Evolutionary conservation across 768 basidiomycete genomes (phyloP), one percentile per base, ranked within the genome.

Genomic region (Agaricus blazei): DNA sequence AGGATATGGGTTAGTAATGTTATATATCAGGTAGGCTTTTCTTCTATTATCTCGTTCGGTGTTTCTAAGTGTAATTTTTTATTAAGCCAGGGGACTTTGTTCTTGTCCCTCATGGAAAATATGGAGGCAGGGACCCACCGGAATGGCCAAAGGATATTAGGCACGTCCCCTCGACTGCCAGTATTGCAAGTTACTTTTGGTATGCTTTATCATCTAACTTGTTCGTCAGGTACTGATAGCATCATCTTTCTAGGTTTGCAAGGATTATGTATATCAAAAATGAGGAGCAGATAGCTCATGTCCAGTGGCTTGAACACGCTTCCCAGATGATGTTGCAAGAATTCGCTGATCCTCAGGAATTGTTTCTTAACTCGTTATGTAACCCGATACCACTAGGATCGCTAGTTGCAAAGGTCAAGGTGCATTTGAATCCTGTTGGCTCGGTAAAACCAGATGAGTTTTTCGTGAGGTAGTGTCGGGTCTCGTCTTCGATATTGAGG

Each of bases 251-350:
- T 60, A 90, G 88, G 88, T 90, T 91, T 66, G 88, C 75, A 0
- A 75, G 74, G 60, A 83, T 92, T 26, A 64, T 84, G 0, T 79
- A 74, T 49, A 76, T 90, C 54, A 66, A 76, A 14, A 68, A 72
- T 34, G 67, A 73, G 14, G 56, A 69, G 4, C 67, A 75, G 51
- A 67, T 56, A 1, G 78, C 80, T 0, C 90, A 93, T 65, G 68
- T 88, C 9, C 87, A 83, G 34, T 93, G 88, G 88, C 80, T 87
- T 28, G 79, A 87, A 51, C 90, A 92, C 61, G 80, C 82, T 0
- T 79, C 80, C 0, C 76, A 79, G 52, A 86, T 83, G 0, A 64
- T 81, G n/a, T 64, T 90, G 27, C 70, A 75, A 28, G 83, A 89
- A 57, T 66, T 90, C 12, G 79, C 77, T 0, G 69, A 86, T 54